Conservation (phyloP, 768 basidiomycete species). For the Amanita pseudoporphyria region DNA sequence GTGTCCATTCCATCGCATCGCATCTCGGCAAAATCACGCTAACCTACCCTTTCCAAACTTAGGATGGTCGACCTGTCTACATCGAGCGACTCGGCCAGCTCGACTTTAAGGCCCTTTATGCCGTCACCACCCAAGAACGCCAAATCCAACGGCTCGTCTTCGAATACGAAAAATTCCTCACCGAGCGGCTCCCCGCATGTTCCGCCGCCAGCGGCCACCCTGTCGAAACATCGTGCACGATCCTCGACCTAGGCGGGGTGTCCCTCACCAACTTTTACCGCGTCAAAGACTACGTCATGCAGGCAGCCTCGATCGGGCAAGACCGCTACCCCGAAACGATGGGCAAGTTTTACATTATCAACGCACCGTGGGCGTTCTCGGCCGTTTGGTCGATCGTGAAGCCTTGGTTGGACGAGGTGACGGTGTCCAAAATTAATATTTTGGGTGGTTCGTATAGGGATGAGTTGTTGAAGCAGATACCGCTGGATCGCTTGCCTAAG, state of each 20-base stretch:
- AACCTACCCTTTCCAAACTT: neutral
- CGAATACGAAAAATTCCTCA: slow-evolving; percentile 89
- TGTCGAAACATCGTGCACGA: slow-evolving; percentile 96
- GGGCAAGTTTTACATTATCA: slow-evolving; percentile 99
- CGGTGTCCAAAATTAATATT: slow-evolving; percentile 91
- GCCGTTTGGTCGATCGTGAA: slow-evolving; percentile 86
- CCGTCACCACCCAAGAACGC: slow-evolving; percentile 76
- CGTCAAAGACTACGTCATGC: slow-evolving; percentile 86
- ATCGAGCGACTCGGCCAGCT: slow-evolving; percentile 88
- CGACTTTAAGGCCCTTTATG: slow-evolving; percentile 77
- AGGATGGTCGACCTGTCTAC: slow-evolving; percentile 96
- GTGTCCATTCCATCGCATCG: slow-evolving; percentile 8
- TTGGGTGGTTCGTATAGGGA: slow-evolving; percentile 68
- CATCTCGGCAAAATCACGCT: neutral
- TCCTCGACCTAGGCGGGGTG: slow-evolving; percentile 79
- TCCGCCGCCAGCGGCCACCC: slow-evolving; percentile 65
- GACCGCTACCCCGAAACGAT: slow-evolving; percentile 89
- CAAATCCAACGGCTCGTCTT: slow-evolving; percentile 80
- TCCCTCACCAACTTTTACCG: slow-evolving; percentile 72
- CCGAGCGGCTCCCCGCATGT: slow-evolving; percentile 74
- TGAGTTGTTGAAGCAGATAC: slow-evolving; percentile 74
- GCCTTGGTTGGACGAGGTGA: slow-evolving; percentile 92
- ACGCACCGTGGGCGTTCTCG: slow-evolving; percentile 89
- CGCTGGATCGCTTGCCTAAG: slow-evolving; percentile 70
- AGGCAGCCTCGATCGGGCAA: slow-evolving; percentile 73